These are phyloP conservation scores for Anethum foeniculum DNA, from an alignment of 140 eudicot genomes.

Conservation along the genomic window DNA sequence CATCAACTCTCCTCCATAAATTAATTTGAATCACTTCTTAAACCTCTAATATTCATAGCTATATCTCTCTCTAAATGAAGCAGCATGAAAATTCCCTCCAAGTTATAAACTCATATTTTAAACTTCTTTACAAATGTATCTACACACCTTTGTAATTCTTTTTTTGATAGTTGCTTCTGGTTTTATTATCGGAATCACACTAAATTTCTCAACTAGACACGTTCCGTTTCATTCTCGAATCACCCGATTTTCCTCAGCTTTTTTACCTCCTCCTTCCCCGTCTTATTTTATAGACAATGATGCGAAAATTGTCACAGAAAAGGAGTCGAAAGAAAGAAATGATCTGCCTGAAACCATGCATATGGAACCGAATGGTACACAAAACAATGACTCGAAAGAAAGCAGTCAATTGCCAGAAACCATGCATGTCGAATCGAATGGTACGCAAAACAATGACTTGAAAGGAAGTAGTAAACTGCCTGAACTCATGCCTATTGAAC, in stretches of 20 bases:
- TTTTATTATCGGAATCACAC: slow-evolving; percentile 37
- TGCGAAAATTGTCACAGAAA: not conserved
- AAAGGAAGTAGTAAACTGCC: too few relatives aligned
- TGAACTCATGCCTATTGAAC: too few relatives aligned
- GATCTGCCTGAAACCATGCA: too few relatives aligned
- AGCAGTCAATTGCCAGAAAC: too few relatives aligned
- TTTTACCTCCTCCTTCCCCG: slow-evolving; percentile 11
- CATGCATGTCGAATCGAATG: too few relatives aligned
- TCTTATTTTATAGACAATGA: not conserved
- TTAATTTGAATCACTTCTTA: not conserved
- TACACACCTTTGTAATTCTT: slow-evolving; percentile 33
- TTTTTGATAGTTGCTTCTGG: slow-evolving; percentile 47
- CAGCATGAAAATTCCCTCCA: slow-evolving; percentile 19
- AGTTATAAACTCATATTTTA: not conserved
- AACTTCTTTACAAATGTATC: slow-evolving; percentile 22
- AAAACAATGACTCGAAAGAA: too few relatives aligned
- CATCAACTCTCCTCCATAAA: slow-evolving; percentile 1
- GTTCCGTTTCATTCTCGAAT: slow-evolving; percentile 27
- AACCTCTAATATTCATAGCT: not conserved
- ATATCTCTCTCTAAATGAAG: slow-evolving; percentile 24
- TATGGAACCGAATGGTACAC: too few relatives aligned
- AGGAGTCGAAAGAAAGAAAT: not conserved
- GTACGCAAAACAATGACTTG: too few relatives aligned
- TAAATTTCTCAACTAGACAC: slow-evolving; percentile 30
- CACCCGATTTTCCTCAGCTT: slow-evolving; percentile 19